Evolutionary conservation across 208 protist species (phyloP).

Genomic region (Crithidia fasciculata): DNA sequence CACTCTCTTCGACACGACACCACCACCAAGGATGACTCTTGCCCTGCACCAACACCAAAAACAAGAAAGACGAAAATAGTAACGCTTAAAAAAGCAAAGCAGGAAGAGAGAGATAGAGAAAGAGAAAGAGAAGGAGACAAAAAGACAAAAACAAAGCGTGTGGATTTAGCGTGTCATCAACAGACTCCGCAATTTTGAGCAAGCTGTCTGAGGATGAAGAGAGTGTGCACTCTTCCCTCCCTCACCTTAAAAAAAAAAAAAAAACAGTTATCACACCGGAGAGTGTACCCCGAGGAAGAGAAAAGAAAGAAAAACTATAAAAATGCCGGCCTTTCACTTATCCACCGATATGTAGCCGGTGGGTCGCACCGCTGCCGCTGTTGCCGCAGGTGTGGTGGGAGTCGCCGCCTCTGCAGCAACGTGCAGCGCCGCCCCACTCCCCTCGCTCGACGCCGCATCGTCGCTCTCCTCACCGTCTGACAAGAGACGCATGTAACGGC

Average conservation of each 20-base stretch:
- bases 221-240: too few species aligned
- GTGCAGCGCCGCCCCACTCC: neutral
- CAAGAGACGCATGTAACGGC: conserved; percentile 14
- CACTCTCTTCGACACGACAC: too few species aligned
- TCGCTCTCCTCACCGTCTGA: conserved; percentile 3
- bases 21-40: too few species aligned
- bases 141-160: neutral
- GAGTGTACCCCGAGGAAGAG: neutral
- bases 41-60: neutral
- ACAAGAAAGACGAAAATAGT: neutral
- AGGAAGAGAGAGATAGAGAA: conserved; percentile 1
- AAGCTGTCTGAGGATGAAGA: too few species aligned
- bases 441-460: neutral
- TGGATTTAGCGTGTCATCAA: neutral
- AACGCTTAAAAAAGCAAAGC: neutral
- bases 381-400: neutral
- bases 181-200: too few species aligned
- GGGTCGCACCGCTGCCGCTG: neutral
- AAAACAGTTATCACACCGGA: neutral
- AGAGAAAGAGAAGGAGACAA: neutral
- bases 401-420: neutral
- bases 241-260: neutral
- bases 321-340: neutral
- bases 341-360: conserved; percentile 1
- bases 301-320: neutral